Conservation (phyloP, 139 green algal species). For the Gonium pectorale region DNA sequence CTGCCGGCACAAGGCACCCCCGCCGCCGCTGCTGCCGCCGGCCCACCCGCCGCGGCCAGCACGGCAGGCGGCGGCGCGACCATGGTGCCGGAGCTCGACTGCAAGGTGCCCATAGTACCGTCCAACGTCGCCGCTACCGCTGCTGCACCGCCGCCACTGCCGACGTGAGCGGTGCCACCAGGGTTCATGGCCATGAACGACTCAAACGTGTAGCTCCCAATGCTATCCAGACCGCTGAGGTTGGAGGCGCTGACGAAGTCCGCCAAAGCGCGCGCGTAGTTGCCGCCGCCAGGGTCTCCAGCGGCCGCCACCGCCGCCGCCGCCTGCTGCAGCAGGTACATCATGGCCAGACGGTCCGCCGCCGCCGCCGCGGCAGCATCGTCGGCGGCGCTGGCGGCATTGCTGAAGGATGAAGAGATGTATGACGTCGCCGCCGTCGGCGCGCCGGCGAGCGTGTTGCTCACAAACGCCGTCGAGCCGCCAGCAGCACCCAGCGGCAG, state of each 20-base stretch:
- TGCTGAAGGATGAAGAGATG: slow-evolving; percentile 18
- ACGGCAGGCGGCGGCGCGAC: background rate
- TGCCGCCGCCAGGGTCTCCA: background rate
- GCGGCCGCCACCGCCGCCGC: background rate
- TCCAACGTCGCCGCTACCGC: background rate
- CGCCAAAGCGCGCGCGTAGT: slow-evolving; percentile 8
- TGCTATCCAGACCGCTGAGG: background rate
- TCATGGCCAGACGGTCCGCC: slow-evolving; percentile 23
- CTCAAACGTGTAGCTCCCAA: background rate
- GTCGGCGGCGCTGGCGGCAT: background rate
- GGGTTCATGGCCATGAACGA: too few relatives aligned
- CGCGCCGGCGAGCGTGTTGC: slow-evolving; percentile 2
- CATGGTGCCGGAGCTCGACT: background rate
- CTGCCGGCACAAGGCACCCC: background rate
- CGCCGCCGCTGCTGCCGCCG: background rate
- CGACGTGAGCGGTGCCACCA: background rate
- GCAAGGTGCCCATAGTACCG: background rate
- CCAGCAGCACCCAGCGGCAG: background rate
- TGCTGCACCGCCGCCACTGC: background rate
- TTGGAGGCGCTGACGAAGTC: background rate
- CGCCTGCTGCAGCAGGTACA: slow-evolving; percentile 34
- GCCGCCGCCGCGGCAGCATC: slow-evolving; percentile 16
- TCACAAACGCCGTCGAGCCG: background rate
- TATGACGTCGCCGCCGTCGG: background rate
- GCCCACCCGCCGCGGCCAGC: background rate